These are phyloP conservation scores for Neurospora sp. DNA, from an alignment of 495 filamentous ascomycete genomes.

Conservation along the genomic window DNA sequence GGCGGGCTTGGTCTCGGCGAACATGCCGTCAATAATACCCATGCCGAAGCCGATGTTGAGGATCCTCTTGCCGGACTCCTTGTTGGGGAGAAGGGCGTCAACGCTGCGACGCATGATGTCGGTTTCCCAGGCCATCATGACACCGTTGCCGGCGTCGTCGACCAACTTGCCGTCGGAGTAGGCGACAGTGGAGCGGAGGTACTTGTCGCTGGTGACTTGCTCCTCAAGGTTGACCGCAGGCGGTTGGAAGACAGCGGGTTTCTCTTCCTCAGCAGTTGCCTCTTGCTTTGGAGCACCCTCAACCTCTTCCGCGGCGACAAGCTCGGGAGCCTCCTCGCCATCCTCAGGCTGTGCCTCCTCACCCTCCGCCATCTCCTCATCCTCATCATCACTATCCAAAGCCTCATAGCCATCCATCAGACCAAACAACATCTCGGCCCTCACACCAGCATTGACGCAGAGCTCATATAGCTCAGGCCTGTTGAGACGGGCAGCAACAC, in stretches of 20 bases:
- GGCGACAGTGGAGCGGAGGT: conserved; percentile 66
- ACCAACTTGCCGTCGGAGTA: conserved; percentile 68
- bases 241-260: conserved; percentile 23
- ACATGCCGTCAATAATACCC: conserved; percentile 86
- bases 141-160: conserved; percentile 72
- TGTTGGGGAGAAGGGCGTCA: conserved; percentile 29
- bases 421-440: conserved; percentile 77
- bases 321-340: conserved; percentile 29
- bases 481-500: conserved; percentile 65
- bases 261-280: conserved; percentile 7
- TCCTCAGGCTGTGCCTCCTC: conserved; percentile 30
- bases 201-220: conserved; percentile 53
- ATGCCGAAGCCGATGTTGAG: conserved; percentile 94
- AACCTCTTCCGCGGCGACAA: conserved; percentile 13
- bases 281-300: conserved; percentile 8
- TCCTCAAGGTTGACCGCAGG: conserved; percentile 22
- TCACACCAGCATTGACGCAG: conserved; percentile 83
- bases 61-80: conserved; percentile 49
- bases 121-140: conserved; percentile 97
- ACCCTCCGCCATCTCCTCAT: conserved; percentile 42
- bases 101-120: conserved; percentile 79
- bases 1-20: conserved; percentile 57
- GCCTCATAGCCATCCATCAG: conserved; percentile 68
- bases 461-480: conserved; percentile 67
- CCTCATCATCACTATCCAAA: conserved; percentile 53